Evolutionary conservation across 257 asterid genomes (phyloP).

Genomic region (Leonotis leonurus): DNA sequence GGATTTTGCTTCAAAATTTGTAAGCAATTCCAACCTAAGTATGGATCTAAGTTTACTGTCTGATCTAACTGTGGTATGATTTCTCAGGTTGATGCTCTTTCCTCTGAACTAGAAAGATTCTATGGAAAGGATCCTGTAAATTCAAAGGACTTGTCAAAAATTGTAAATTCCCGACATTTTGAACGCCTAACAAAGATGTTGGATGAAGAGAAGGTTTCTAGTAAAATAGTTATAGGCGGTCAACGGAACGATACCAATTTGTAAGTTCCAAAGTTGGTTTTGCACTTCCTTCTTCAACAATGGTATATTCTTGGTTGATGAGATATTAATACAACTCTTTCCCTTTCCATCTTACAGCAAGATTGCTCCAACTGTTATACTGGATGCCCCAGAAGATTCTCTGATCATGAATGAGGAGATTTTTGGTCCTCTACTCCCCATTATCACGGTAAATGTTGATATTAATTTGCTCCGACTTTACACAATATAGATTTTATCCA

Average conservation of each 20-base stretch:
- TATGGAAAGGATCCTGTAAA: constrained; percentile 72
- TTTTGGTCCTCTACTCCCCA: constrained; percentile 87
- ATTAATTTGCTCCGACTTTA: too few relatives aligned
- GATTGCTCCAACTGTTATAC: constrained; percentile 71
- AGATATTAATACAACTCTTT: neutral
- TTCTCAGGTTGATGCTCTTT: constrained; percentile 49
- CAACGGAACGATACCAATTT: constrained; percentile 49
- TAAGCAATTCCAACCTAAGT: constrained; percentile 17
- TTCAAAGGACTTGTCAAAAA: constrained; percentile 67
- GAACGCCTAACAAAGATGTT: constrained; percentile 50
- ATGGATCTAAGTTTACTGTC: neutral
- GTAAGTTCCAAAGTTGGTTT: constrained; percentile 46
- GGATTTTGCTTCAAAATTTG: constrained; percentile 57
- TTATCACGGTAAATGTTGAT: constrained; percentile 69
- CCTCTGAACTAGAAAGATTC: constrained; percentile 60
- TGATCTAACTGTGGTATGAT: constrained; percentile 8
- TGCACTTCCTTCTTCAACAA: neutral
- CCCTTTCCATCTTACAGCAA: constrained; percentile 34
- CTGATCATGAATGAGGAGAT: constrained; percentile 80
- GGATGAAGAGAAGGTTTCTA: constrained; percentile 70
- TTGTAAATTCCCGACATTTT: constrained; percentile 63
- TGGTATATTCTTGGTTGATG: neutral
- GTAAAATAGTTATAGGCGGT: constrained; percentile 81
- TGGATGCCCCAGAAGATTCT: constrained; percentile 74
- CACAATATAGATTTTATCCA: neutral